Percentiles rank a stretch among this genome's conserved stretches.
These are phyloP conservation scores for Oxytropis ochrocephala DNA, from an alignment of 306 rosid species.

Conservation along the genomic window DNA sequence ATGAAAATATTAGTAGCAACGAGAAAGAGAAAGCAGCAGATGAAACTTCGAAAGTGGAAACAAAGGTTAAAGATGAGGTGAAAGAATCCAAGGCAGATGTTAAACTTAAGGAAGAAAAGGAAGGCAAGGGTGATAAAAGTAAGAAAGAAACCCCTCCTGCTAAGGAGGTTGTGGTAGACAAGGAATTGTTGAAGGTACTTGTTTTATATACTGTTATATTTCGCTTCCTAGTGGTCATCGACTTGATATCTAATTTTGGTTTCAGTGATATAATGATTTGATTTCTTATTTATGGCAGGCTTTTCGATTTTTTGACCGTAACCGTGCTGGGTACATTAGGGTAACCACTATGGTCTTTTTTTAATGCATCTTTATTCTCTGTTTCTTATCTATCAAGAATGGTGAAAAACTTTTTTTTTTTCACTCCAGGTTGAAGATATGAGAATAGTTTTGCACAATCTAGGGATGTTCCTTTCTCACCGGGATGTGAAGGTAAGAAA, in stretches of 20 bases:
- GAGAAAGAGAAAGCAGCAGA: slow-evolving; percentile 45
- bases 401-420: slow-evolving; percentile 13
- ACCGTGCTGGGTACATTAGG: slow-evolving; percentile 75
- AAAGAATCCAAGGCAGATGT: slow-evolving; percentile 33
- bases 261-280: background rate
- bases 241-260: background rate
- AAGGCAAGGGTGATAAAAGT: slow-evolving; percentile 33
- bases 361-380: background rate
- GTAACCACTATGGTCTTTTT: slow-evolving; percentile 25
- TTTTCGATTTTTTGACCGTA: slow-evolving; percentile 84
- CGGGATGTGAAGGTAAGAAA: slow-evolving; percentile 84
- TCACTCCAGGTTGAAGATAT: slow-evolving; percentile 84
- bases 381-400: background rate
- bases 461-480: slow-evolving; percentile 87
- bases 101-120: slow-evolving; percentile 35
- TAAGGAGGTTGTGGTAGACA: slow-evolving; percentile 57
- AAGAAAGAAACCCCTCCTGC: slow-evolving; percentile 44
- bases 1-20: slow-evolving; percentile 30
- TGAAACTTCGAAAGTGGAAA: slow-evolving; percentile 34
- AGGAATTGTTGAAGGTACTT: slow-evolving; percentile 74
- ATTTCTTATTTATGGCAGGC: slow-evolving; percentile 54
- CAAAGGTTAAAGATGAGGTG: slow-evolving; percentile 34
- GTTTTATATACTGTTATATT: background rate
- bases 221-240: background rate
- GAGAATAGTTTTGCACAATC: slow-evolving; percentile 71